Base-by-base conservation (phyloP, 805 yeast species). In the Zygoascus bituminiphila region DNA sequence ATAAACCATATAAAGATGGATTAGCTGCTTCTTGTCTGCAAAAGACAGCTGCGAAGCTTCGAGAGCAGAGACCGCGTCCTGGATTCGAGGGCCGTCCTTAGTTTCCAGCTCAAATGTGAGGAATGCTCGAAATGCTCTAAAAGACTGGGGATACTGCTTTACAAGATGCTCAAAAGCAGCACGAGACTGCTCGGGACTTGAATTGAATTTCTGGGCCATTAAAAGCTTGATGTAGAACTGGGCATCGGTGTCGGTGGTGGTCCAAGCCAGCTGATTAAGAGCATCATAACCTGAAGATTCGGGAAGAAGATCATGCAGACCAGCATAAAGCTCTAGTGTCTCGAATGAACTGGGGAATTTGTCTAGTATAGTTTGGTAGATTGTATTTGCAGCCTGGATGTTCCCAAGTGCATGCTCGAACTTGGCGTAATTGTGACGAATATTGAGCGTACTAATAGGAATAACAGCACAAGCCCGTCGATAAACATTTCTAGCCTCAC, bases 401-500 rank as follows among this genome's bases (percentile, higher is more conserved):
- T 62, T 54, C 2, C 63, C 64, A 26, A 35, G 51, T 1, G 57
- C 42, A 45, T 63, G 66, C 35, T 57, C 59, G 37, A 62, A 59
- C 20, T 51, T 47, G 12, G 71, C 72, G 42, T 54, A 62, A 17
- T 58, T 57, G n/a, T 59, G 57, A 36, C 66, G 57, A 12, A 57
- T 41, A 21, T 50, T 56, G 8, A 54, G 54, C 20, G 60, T 50
- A 14, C 59, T 62, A 12, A 54, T 48, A 4, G 65, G 69, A 4
- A 60, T 51, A 20, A 53, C 37, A 49, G 71, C 59, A 36, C 72
- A 64, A 1, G 83, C 88, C 55, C 74, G 70, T 41, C 72, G 63
- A 57, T 81, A 86, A 0, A 77, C 59, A 0, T 64, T 60, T 20
- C 74, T 64, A 21, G 74, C 64, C 10, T 60, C 59, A 2, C 64